Evolutionary conservation across 2,329 filamentous ascomycete species (phyloP), one percentile per base, ranked within the genome.

Genomic region (Verticillium klebahnii): DNA sequence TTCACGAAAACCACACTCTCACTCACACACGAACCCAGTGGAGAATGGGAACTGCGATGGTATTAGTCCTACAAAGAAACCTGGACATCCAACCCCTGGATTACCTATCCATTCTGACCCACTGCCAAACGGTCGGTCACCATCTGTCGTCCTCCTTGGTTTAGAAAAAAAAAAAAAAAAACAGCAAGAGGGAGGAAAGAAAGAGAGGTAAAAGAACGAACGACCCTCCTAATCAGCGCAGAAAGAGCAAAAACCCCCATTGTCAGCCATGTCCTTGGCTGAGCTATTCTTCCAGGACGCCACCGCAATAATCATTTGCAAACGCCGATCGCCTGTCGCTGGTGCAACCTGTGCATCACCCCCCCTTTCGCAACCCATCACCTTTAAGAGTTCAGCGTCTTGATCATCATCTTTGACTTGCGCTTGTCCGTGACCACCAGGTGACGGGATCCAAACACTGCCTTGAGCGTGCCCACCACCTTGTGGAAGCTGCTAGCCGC

Each of bases 401-500:
- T 86, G 70, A 89, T 82, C 88, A 93, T 92, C 82, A 89, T 90
- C 77, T 86, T 89, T 66, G 82, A 80, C 75, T 88, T 89, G 60
- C 76, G 78, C 66, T 82, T 82, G 69, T 92, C 90, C 40, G 84
- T 78, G 31, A 97, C 86, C 34, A 96, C 76, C 67, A 93, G 78
- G 31, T 82, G 81, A 32, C 88, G 85, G 63, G 80, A 80, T 65
- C 81, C 82, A 72, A 96, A 87, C 17, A 92, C 84, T 23, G 84
- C 80, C 66, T 89, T 84, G 68, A 97, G 81, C 3, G 90, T 89
- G 63, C 93, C 89, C 31, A 96, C 85, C 11, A 97, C 90, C 70
- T 87, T 88, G 72, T 92, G 85, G 77, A 98, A 96, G 68, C 90
- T 95, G 69, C 90, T 95, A 40, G 92, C 93, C 1, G 94, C 93